A percentile compares a stretch with the other conserved stretches of the same genome.
phyloP scores from a whole-genome alignment of 805 yeast species.

The Wickerhamiella spandovensis region DNA sequence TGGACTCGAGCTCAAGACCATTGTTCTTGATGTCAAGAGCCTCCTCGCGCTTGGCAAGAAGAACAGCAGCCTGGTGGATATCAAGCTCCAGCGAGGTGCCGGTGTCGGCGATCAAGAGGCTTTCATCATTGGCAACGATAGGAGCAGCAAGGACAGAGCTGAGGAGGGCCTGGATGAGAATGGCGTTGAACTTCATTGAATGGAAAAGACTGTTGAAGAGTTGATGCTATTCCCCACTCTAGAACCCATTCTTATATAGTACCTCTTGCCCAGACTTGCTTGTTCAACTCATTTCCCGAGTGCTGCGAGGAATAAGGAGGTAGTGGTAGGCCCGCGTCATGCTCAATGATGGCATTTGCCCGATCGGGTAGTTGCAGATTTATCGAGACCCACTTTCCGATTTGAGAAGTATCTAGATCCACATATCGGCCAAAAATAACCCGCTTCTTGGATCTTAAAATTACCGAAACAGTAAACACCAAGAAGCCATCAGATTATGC shows the following conservation, averaged over 20 bases:
- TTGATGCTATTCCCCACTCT: neutral
- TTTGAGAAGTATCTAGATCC: neutral
- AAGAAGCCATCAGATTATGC: neutral
- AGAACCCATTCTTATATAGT: neutral
- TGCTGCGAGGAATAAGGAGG: neutral
- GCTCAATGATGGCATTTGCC: neutral
- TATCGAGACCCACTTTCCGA: neutral
- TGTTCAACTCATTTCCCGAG: neutral
- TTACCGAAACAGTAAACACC: neutral
- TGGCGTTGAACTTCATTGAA: neutral
- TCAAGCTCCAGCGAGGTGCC: neutral
- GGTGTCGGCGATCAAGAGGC: neutral
- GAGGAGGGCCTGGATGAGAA: constrained; percentile 1
- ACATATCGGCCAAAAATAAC: neutral
- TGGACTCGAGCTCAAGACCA: neutral
- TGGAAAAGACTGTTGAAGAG: neutral
- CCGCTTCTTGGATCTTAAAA: neutral
- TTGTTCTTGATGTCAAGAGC: neutral
- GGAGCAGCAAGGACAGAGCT: constrained; percentile 2
- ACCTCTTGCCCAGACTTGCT: neutral
- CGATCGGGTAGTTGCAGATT: neutral
- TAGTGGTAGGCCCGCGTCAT: neutral
- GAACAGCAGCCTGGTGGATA: neutral
- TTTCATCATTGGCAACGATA: neutral
- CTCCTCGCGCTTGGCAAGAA: neutral